phyloP scores from a whole-genome alignment of 2,329 filamentous ascomycete genomes.

The Colletotrichum simmondsii region DNA sequence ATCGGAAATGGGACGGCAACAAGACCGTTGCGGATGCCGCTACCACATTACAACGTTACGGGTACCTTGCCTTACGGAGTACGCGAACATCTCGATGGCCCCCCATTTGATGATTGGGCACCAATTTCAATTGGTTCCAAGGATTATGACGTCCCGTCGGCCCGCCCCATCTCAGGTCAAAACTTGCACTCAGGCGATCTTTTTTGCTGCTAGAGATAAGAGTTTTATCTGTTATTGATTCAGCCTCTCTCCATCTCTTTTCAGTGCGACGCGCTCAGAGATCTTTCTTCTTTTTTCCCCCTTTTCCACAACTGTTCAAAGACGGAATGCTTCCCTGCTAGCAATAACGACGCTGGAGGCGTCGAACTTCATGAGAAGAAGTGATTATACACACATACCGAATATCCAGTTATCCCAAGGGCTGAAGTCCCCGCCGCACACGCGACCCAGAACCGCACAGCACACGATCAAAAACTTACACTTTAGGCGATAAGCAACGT shows the following conservation, averaged over 20 bases:
- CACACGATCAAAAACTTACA: neutral
- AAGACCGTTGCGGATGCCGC: neutral
- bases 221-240: neutral
- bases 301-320: neutral
- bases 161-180: neutral
- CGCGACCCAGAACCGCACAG: neutral
- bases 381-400: neutral
- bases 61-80: neutral
- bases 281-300: neutral
- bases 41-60: neutral
- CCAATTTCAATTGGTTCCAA: neutral
- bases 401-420: neutral
- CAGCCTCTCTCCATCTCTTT: neutral
- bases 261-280: neutral
- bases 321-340: conserved; percentile 28
- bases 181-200: neutral
- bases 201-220: conserved; percentile 1
- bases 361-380: conserved; percentile 27
- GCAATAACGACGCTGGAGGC: conserved; percentile 31
- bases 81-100: neutral
- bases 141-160: conserved; percentile 1
- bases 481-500: neutral
- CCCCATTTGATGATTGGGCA: neutral
- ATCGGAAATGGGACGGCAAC: neutral
- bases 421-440: neutral